A percentile compares a stretch with the other conserved stretches of the same genome.
Conservation (phyloP, 371 early-diverging fungal species). For the Phascolomyces articulosus region DNA sequence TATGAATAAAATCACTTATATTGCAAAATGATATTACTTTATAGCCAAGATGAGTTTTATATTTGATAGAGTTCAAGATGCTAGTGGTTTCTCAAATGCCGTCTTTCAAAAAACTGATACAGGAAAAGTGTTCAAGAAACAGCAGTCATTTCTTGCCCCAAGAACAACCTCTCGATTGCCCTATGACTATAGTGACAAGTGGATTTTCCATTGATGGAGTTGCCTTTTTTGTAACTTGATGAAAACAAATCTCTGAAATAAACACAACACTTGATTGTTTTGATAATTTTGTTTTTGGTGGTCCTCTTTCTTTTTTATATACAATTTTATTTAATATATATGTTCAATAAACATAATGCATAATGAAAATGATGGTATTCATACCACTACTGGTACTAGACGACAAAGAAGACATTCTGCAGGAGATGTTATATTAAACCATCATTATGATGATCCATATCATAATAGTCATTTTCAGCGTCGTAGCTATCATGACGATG, state of each 20-base stretch:
- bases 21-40: too few relatives aligned
- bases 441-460: too few relatives aligned
- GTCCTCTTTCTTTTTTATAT: background rate
- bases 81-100: slow-evolving; percentile 11
- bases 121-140: slow-evolving; percentile 15
- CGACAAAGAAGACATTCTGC: background rate
- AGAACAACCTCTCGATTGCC: slow-evolving; percentile 11
- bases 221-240: slow-evolving; percentile 4
- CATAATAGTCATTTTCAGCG: background rate
- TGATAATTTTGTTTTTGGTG: slow-evolving; percentile 1
- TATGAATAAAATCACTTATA: too few relatives aligned
- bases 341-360: too few relatives aligned
- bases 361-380: background rate
- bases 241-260: background rate
- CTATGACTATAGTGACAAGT: slow-evolving; percentile 22
- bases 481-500: too few relatives aligned
- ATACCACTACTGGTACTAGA: background rate
- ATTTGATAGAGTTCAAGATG: slow-evolving; percentile 19
- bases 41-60: slow-evolving; percentile 18
- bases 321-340: background rate
- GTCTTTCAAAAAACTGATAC: slow-evolving; percentile 6
- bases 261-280: background rate
- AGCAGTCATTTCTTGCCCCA: slow-evolving; percentile 18
- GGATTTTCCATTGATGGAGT: slow-evolving; percentile 16
- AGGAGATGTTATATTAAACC: background rate